Percentiles rank a stretch among this genome's conserved stretches.
Evolutionary conservation across 2,329 filamentous ascomycete species (phyloP).

Genomic region (Nigrospora oryzae): DNA sequence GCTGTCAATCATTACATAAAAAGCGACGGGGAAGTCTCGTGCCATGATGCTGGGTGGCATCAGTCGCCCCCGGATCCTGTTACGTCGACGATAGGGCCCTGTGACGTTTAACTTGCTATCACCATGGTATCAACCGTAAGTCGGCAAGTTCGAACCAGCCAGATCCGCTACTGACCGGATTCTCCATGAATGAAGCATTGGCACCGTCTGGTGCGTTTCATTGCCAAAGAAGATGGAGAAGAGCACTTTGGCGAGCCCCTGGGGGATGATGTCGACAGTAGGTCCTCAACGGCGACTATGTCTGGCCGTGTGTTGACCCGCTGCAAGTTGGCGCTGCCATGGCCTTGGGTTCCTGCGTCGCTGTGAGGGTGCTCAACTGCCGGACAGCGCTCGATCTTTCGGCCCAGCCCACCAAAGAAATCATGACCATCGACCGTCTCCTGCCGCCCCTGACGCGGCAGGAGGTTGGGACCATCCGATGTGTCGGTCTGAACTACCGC

Average conservation of each 20-base stretch:
- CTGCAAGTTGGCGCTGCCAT: too few species aligned
- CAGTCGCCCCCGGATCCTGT: too few species aligned
- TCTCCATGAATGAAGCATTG: slow-evolving; percentile 18
- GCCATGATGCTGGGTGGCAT: too few species aligned
- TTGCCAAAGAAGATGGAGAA: slow-evolving; percentile 34
- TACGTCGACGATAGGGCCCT: too few species aligned
- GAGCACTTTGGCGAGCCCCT: slow-evolving; percentile 41
- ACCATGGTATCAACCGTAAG: too few species aligned
- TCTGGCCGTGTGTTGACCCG: too few species aligned
- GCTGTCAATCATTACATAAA: too few species aligned
- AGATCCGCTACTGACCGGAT: too few species aligned
- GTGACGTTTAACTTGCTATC: too few species aligned
- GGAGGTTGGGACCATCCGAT: slow-evolving; percentile 48
- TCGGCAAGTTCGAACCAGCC: too few species aligned
- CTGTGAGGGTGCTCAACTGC: slow-evolving; percentile 43
- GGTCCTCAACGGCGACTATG: too few species aligned
- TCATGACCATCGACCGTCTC: slow-evolving; percentile 42
- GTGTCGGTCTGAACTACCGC: slow-evolving; percentile 51
- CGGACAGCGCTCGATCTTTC: slow-evolving; percentile 38
- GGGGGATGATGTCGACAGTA: slow-evolving; percentile 14
- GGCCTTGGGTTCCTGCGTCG: slow-evolving; percentile 26
- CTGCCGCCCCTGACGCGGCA: slow-evolving; percentile 39
- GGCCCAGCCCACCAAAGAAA: slow-evolving; percentile 40
- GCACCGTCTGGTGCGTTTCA: slow-evolving; percentile 46
- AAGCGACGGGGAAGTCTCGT: too few species aligned